Evolutionary conservation across 2,329 filamentous ascomycete genomes (phyloP).

Genomic region (Cladosporium sphaerospermum): DNA sequence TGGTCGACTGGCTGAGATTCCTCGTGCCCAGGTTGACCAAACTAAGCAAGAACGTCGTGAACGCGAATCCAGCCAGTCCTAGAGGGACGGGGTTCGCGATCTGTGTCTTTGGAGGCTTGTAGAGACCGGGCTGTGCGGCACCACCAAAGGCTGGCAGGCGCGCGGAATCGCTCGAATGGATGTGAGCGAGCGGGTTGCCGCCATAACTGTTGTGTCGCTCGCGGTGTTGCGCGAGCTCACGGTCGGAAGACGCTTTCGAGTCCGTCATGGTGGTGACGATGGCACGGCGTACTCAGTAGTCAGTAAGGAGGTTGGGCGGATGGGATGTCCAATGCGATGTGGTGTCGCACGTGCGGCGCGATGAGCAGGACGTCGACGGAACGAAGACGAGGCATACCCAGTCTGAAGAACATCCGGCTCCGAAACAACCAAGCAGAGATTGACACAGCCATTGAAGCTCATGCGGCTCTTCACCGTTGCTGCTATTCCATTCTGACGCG

Average conservation of each 20-base stretch:
- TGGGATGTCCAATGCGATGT: too few relatives aligned
- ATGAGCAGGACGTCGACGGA: too few relatives aligned
- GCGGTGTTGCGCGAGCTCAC: constrained; percentile 26
- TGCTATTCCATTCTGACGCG: too few relatives aligned
- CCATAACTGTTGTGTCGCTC: constrained; percentile 36
- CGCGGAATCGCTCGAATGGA: constrained; percentile 42
- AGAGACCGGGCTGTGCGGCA: constrained; percentile 48
- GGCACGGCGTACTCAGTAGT: too few relatives aligned
- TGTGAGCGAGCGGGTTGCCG: constrained; percentile 46
- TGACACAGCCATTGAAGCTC: too few relatives aligned
- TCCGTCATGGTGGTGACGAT: too few relatives aligned
- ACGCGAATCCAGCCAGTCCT: constrained; percentile 70
- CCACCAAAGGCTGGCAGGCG: constrained; percentile 46
- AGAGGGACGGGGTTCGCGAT: constrained; percentile 75
- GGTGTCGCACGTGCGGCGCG: too few relatives aligned
- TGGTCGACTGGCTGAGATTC: constrained; percentile 54
- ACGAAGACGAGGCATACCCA: too few relatives aligned
- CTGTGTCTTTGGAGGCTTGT: constrained; percentile 29
- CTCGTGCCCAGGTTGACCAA: constrained; percentile 64
- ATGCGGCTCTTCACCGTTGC: too few relatives aligned
- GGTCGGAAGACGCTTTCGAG: not conserved
- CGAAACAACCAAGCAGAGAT: too few relatives aligned
- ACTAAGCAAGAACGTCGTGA: constrained; percentile 76
- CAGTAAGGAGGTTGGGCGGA: too few relatives aligned
- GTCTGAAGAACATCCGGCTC: too few relatives aligned